Evolutionary conservation across 768 basidiomycete species (phyloP), one percentile per base, ranked within the genome.

Genomic region (Galerina sulciceps): DNA sequence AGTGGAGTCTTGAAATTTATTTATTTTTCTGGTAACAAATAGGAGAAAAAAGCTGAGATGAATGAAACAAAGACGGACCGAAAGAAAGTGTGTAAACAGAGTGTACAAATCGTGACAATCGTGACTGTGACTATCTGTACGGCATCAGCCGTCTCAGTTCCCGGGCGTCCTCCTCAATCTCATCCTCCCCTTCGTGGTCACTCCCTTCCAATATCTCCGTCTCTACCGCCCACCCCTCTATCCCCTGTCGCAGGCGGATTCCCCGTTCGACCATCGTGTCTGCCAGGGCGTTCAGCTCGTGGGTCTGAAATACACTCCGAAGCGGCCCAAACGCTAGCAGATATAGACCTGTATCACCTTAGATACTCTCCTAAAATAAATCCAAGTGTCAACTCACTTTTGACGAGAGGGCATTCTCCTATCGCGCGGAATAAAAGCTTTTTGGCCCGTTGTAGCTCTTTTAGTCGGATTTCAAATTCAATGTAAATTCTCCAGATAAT

Each of bases 241-340:
- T 59, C 0, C 82, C 87, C 48, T 73, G 70, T 43, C 87, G 79
- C 69, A 90, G 73, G 45, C 92, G 82, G 20, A 94, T 65, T 3
- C 86, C 88, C 38, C 89, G 75, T 69, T 93, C 92, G 5, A 80
- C 87, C 92, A 94, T 94, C 3, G 83, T 82, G 55, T 91, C 90
- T 47, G 79, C 87, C 53, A 89, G 79, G 18, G 68, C 77, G 50
- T 79, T 79, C 61, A 94, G 75, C 70, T 94, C 91, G 14, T 74
- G 72, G 15, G 72, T 63, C 47, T 74, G 79, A 70, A 93, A 93
- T 48, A 81, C 86, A 3, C 75, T 69, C 26, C 91, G 83, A 55
- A 94, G 76, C 3, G 85, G 81, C 53, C 86, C 85, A 73, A 93
- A 94, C 15, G 91, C 92, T 45, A 91, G 63, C 60, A 94, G 74